phyloP scores from a whole-genome alignment of 2,329 filamentous ascomycete species.

The Penicillium italicum region DNA sequence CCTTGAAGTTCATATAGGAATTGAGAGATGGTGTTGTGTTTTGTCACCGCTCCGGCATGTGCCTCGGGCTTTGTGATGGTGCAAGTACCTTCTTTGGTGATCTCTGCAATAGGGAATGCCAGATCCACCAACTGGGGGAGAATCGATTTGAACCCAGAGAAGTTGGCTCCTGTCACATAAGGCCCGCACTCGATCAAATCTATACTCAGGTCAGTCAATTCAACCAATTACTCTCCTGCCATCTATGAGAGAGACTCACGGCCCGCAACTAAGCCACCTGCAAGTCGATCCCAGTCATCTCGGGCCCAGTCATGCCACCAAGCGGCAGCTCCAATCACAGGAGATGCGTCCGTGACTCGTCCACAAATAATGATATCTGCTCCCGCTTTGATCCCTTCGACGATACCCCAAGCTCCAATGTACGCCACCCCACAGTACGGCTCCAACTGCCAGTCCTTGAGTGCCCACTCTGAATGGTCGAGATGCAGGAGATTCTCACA shows the following conservation, averaged over 20 bases:
- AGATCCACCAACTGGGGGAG: constrained; percentile 8
- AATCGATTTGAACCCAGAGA: constrained; percentile 32
- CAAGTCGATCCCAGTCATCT: constrained; percentile 16
- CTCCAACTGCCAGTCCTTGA: neutral
- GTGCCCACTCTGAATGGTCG: too few species aligned
- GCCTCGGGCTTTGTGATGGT: constrained; percentile 50
- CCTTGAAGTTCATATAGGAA: constrained; percentile 51
- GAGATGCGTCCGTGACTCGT: constrained; percentile 29
- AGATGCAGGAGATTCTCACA: too few species aligned
- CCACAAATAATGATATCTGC: constrained; percentile 34
- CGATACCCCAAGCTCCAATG: constrained; percentile 21
- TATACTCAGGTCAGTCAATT: neutral
- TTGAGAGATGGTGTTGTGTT: constrained; percentile 44
- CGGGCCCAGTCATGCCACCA: constrained; percentile 18
- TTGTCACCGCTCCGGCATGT: constrained; percentile 42
- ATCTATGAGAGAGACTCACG: constrained; percentile 4
- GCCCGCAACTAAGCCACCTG: constrained; percentile 13
- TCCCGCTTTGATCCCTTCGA: constrained; percentile 24
- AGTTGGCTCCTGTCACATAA: constrained; percentile 35
- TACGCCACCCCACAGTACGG: constrained; percentile 6
- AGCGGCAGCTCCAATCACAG: constrained; percentile 20
- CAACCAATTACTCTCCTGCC: too few species aligned
- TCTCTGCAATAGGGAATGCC: constrained; percentile 27
- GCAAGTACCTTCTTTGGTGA: constrained; percentile 45
- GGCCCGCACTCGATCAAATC: constrained; percentile 31